These are phyloP conservation scores for Copromyces sp. DNA, from an alignment of 495 filamentous ascomycete species.

Conservation along the genomic window DNA sequence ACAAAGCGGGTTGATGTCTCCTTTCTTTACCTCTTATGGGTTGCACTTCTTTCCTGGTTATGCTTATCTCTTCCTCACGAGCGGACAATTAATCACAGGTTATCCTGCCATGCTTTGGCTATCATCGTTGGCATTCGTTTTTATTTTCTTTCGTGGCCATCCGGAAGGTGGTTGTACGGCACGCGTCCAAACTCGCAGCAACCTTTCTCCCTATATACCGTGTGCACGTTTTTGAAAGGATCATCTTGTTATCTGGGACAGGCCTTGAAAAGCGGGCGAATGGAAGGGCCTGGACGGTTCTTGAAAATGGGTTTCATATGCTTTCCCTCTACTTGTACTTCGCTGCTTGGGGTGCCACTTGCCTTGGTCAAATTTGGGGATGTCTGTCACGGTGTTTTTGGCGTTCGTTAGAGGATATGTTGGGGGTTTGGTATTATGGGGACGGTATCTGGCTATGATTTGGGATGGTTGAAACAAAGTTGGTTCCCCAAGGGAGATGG, in stretches of 20 bases:
- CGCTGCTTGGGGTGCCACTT: background rate
- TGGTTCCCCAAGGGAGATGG: background rate
- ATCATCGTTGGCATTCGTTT: background rate
- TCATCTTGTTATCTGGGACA: background rate
- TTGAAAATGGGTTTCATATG: background rate
- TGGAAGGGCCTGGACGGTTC: background rate
- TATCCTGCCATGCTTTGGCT: background rate
- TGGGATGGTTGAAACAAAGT: background rate
- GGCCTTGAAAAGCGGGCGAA: background rate
- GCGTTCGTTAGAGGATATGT: background rate
- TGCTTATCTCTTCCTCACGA: background rate
- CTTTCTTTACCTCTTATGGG: background rate
- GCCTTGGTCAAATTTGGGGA: background rate
- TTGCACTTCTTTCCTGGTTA: background rate
- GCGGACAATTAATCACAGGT: background rate
- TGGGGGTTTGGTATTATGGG: background rate
- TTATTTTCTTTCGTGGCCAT: background rate
- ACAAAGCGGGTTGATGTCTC: background rate
- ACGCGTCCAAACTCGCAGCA: background rate
- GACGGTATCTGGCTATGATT: background rate
- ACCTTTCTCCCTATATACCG: background rate
- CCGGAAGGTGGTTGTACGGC: background rate
- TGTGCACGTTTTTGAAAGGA: background rate
- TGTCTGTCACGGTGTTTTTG: background rate
- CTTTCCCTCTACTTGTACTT: background rate